Base-by-base conservation (phyloP, 2,329 filamentous ascomycete species). In the Lecanicillium sp. region DNA sequence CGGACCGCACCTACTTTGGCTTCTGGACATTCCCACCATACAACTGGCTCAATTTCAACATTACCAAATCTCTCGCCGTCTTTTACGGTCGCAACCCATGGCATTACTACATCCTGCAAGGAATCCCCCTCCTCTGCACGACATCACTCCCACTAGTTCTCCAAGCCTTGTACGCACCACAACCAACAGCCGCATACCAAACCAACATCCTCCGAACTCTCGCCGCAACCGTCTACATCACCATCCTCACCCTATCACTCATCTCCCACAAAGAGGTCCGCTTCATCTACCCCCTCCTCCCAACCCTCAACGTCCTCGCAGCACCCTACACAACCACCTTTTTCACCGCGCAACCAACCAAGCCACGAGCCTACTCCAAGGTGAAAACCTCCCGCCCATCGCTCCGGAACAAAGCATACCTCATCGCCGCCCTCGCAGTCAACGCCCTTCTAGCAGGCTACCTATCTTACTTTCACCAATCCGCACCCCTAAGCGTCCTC, bases 241-340 rank as follows among this genome's bases (percentile, higher is more conserved):
- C 81, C 41, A 63, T 84, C 9, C 56, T 64, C 2, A 59, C 68
- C 3, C 71, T 96, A 25, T 94, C 86, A 2, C 55, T 85, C 33
- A 85, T 96, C 48, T 80, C 87, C 2, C 92, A 98, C 65, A 98
- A 98, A 59, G 92, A 98, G 69, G 85, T 95, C 50, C 86, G 92
- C 52, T 98, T 98, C 66, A 85, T 96, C 48, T 95, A 94, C 53
- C 90, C 92, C 1, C 73, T 98, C 14, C 73, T 96, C 2, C 90
- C 92, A 2, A 73, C 81, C n/a, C 72, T 98, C 6, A 86, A 92
- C 56, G 66, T 95, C 45, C 67, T 96, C 29, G 78, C 85, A 2
- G 86, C 87, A 0, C 74, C 78, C 0, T 71, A 78, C 3, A 62
- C 85, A 13, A 67, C 75, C 3, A 58, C 67, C 8, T 88, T 85